These are phyloP conservation scores for Tillandsia leiboldiana DNA, from an alignment of 176 grass and related monocot genomes.

Conservation along the genomic window DNA sequence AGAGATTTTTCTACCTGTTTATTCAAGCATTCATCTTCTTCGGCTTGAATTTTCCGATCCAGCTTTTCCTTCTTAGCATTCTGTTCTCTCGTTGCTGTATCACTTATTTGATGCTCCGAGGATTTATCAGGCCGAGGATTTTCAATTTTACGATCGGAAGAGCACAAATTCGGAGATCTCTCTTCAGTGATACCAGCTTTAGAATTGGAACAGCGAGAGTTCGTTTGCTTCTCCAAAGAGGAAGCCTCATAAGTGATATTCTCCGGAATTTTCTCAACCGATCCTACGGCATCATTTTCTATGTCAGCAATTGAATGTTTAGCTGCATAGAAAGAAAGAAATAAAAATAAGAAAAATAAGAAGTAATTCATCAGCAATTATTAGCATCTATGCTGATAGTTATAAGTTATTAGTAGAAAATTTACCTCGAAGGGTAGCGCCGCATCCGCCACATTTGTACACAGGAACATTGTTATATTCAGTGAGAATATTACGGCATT, in stretches of 20 bases:
- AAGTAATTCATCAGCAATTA: slow-evolving; percentile 16
- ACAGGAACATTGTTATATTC: slow-evolving; percentile 43
- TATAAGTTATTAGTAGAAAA: slow-evolving; percentile 7
- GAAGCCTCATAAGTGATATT: slow-evolving; percentile 8
- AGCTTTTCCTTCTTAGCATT: not conserved
- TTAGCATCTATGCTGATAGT: not conserved
- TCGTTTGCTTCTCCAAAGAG: slow-evolving; percentile 9
- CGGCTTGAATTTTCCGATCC: not conserved
- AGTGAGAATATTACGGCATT: slow-evolving; percentile 52
- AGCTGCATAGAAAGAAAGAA: slow-evolving; percentile 31
- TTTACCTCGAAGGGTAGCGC: slow-evolving; percentile 63
- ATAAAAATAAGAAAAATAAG: not conserved
- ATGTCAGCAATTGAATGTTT: slow-evolving; percentile 29
- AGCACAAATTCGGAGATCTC: not conserved
- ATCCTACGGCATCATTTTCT: slow-evolving; percentile 25
- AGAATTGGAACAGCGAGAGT: not conserved
- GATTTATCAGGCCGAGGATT: not conserved
- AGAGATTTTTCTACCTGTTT: not conserved
- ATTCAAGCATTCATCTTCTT: not conserved
- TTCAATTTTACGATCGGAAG: not conserved
- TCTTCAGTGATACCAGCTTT: not conserved
- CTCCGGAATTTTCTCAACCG: slow-evolving; percentile 19
- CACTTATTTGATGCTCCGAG: not conserved
- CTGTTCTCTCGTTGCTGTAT: not conserved
- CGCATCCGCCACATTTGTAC: slow-evolving; percentile 66